Conservation (phyloP, 2,329 filamentous ascomycete genomes). For the Elsinoe australis region DNA sequence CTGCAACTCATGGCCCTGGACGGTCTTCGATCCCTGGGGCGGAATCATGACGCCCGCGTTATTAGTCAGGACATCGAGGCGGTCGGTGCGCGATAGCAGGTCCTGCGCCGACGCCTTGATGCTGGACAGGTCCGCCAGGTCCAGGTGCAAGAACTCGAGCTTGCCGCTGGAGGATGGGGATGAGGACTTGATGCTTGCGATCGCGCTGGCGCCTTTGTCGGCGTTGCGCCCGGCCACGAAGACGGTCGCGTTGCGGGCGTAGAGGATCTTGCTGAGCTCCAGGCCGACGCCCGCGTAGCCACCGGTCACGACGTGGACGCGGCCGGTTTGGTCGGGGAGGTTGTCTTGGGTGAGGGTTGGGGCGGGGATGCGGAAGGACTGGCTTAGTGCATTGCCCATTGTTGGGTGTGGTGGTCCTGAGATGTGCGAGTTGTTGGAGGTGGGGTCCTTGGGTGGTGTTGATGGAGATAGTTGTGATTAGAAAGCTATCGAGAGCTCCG, state of each 20-base stretch:
- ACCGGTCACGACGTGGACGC: conserved; percentile 48
- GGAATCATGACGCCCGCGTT: conserved; percentile 34
- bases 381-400: conserved; percentile 21
- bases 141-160: conserved; percentile 41
- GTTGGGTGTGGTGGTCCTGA: neutral
- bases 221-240: conserved; percentile 47
- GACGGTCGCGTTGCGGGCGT: conserved; percentile 47
- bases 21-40: conserved; percentile 29
- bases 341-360: conserved; percentile 39
- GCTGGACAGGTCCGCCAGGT: conserved; percentile 34
- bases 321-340: conserved; percentile 37
- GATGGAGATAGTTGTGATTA: neutral
- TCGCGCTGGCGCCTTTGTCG: conserved; percentile 40
- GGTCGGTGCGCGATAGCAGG: conserved; percentile 31
- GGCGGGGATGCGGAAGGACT: conserved; percentile 26
- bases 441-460: neutral
- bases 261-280: conserved; percentile 48
- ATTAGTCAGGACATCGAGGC: conserved; percentile 37
- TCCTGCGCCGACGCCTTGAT: conserved; percentile 30
- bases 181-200: conserved; percentile 37
- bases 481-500: too few relatives aligned
- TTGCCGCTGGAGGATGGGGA: conserved; percentile 34
- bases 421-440: neutral
- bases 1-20: conserved; percentile 30
- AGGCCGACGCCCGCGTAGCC: conserved; percentile 42